Percentiles rank a stretch among this genome's conserved stretches.
phyloP scores from a whole-genome alignment of 1,284 basidiomycete genomes.

The Papiliotrema laurentii region DNA sequence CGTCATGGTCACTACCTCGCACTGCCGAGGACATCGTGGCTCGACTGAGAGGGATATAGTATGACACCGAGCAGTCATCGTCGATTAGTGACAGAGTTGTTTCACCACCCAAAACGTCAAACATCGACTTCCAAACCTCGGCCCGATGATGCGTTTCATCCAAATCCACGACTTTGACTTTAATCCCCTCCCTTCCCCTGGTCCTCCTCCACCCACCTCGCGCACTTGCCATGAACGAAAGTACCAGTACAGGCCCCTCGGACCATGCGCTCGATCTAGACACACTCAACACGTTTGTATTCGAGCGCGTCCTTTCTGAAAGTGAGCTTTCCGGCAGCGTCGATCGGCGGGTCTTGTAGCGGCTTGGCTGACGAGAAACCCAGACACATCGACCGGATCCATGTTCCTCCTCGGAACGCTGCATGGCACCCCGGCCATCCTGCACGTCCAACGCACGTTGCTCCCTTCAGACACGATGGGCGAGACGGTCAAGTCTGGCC shows the following conservation, averaged over 20 bases:
- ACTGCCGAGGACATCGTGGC: too few species aligned
- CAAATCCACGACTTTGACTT: too few species aligned
- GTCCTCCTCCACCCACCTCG: too few species aligned
- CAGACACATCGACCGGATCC: conserved; percentile 56
- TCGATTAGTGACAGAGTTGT: too few species aligned
- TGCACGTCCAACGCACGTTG: conserved; percentile 60
- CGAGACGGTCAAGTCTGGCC: conserved; percentile 15
- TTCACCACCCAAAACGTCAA: too few species aligned
- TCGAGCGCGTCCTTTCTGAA: conserved; percentile 59
- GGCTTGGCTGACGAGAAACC: background rate
- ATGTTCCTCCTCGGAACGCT: conserved; percentile 53
- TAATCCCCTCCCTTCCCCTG: too few species aligned
- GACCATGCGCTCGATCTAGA: conserved; percentile 13
- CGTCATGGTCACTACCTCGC: too few species aligned
- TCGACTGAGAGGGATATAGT: too few species aligned
- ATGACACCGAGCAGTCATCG: too few species aligned
- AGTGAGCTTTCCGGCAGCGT: conserved; percentile 48
- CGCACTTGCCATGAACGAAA: too few species aligned
- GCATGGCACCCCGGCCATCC: conserved; percentile 51
- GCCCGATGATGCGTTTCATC: too few species aligned
- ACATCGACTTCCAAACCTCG: too few species aligned
- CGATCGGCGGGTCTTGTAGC: background rate
- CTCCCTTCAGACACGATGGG: conserved; percentile 46
- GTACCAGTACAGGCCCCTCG: background rate
- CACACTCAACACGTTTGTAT: conserved; percentile 49